A percentile compares a stretch with the other conserved stretches of the same genome.
Evolutionary conservation across 164 flowering plant genomes (phyloP).

Genomic region (Aristolochia contorta): DNA sequence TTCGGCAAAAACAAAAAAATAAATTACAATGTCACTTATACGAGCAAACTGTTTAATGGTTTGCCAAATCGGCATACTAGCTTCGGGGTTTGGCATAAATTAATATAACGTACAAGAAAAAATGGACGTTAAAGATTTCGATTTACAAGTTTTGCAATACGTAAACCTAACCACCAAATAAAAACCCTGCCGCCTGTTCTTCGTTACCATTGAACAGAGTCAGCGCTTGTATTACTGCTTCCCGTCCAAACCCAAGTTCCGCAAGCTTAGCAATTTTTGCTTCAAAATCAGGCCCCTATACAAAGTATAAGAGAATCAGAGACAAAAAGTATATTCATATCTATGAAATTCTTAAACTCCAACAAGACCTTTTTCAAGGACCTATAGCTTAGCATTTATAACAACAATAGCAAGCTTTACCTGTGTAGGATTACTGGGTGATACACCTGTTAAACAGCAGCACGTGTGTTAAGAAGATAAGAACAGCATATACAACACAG

Average conservation of each 20-base stretch:
- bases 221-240: conserved; percentile 71
- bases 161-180: conserved; percentile 66
- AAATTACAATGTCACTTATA: no score
- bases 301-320: background rate
- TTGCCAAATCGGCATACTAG: no score
- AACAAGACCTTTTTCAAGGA: background rate
- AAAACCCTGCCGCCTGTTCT: conserved; percentile 93
- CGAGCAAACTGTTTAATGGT: no score
- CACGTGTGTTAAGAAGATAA: no score
- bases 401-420: conserved; percentile 14
- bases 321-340: background rate
- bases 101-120: background rate
- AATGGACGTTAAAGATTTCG: no score
- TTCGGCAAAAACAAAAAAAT: no score
- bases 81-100: no score
- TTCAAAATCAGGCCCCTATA: conserved; percentile 69
- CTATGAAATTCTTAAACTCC: background rate
- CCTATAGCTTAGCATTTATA: background rate
- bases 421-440: conserved; percentile 21
- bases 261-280: conserved; percentile 79
- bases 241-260: conserved; percentile 86
- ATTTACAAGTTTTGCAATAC: background rate
- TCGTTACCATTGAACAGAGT: conserved; percentile 70
- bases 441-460: background rate
- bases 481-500: background rate